Evolutionary conservation across 768 basidiomycete genomes (phyloP).

Genomic region (Amanita pallidorosea): DNA sequence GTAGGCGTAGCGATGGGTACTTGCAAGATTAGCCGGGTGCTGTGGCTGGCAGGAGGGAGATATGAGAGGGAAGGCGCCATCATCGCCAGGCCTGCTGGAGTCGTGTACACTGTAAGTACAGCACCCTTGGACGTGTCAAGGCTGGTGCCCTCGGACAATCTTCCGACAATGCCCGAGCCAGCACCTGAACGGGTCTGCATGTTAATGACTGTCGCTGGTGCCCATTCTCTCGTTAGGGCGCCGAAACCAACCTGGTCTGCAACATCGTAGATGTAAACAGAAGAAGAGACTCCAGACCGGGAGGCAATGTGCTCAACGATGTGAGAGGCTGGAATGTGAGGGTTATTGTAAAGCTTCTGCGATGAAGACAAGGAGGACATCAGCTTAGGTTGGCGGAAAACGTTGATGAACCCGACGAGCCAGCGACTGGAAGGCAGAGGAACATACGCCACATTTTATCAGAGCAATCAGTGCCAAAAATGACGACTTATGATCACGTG

Average conservation of each 20-base stretch:
- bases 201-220: slow-evolving; percentile 47
- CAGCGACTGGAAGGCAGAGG: too few relatives aligned
- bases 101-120: slow-evolving; percentile 70
- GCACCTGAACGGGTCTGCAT: slow-evolving; percentile 82
- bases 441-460: too few relatives aligned
- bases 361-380: not conserved
- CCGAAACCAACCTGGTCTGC: slow-evolving; percentile 83
- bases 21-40: slow-evolving; percentile 71
- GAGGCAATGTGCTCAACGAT: slow-evolving; percentile 63
- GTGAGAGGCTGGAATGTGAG: slow-evolving; percentile 43
- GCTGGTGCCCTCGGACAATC: slow-evolving; percentile 73
- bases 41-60: slow-evolving; percentile 50
- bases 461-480: too few relatives aligned
- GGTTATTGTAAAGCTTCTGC: slow-evolving; percentile 27
- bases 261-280: slow-evolving; percentile 74
- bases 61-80: slow-evolving; percentile 75
- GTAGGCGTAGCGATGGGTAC: slow-evolving; percentile 65
- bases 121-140: slow-evolving; percentile 48
- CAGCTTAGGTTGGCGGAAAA: not conserved
- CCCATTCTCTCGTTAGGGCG: slow-evolving; percentile 57
- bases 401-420: too few relatives aligned
- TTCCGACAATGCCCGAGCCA: slow-evolving; percentile 67
- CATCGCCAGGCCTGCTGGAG: slow-evolving; percentile 70
- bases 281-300: slow-evolving; percentile 41
- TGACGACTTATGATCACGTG: too few relatives aligned